A percentile compares a stretch with the other conserved stretches of the same genome.
phyloP scores from a whole-genome alignment of 306 rosid genomes.

The Mimosa pudica region DNA sequence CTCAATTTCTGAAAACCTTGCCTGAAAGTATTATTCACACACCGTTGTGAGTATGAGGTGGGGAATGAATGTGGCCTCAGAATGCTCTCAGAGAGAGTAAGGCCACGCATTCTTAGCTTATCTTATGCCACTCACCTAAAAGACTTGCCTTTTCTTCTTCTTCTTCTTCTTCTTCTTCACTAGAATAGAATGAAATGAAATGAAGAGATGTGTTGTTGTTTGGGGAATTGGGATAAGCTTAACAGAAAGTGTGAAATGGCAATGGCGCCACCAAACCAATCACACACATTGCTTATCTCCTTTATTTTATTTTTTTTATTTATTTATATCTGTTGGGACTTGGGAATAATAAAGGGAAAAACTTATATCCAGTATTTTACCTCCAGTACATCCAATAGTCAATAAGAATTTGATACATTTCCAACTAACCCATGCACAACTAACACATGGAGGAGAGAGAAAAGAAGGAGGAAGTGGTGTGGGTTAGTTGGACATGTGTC shows the following conservation, averaged over 20 bases:
- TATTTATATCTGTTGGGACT: not conserved
- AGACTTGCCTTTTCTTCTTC: not conserved
- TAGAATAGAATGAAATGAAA: no score
- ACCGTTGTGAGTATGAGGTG: slow-evolving; percentile 24
- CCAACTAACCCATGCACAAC: no score
- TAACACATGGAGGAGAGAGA: no score
- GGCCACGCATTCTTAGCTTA: slow-evolving; percentile 51
- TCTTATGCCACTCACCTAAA: not conserved
- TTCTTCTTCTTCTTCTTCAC: not conserved
- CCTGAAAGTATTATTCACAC: slow-evolving; percentile 34
- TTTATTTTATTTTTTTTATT: not conserved
- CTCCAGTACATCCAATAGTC: no score
- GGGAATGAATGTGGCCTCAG: slow-evolving; percentile 45
- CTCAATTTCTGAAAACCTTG: slow-evolving; percentile 31
- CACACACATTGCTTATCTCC: not conserved
- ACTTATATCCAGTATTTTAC: no score
- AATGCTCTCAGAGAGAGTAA: slow-evolving; percentile 49
- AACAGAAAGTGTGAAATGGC: not conserved
- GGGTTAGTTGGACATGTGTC: no score
- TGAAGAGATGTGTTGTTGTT: not conserved
- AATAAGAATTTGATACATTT: no score
- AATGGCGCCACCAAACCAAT: not conserved
- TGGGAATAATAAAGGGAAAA: no score
- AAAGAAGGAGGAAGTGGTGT: no score
- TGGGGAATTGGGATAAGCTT: slow-evolving; percentile 17